Conservation (phyloP, 345 rosid genomes). For the Laguncularia racemosa region DNA sequence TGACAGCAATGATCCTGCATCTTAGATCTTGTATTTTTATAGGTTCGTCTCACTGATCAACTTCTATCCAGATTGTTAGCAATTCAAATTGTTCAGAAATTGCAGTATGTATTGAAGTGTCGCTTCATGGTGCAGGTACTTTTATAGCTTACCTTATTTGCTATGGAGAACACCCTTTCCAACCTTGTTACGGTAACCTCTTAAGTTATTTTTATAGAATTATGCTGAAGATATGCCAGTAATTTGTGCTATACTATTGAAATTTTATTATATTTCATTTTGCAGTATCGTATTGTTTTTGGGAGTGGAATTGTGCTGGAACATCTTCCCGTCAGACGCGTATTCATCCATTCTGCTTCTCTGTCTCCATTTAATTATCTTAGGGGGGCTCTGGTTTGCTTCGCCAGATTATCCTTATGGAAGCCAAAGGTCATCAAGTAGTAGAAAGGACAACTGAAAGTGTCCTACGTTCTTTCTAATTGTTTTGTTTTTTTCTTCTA, state of each 20-base stretch:
- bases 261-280: not conserved
- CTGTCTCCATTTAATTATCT: slow-evolving; percentile 44
- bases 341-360: slow-evolving; percentile 64
- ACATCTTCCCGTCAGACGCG: slow-evolving; percentile 67
- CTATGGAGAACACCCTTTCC: slow-evolving; percentile 77
- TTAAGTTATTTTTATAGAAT: not conserved
- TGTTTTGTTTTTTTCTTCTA: not conserved
- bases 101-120: not conserved
- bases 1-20: too few relatives aligned
- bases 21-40: too few relatives aligned
- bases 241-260: not conserved
- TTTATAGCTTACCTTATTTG: slow-evolving; percentile 74
- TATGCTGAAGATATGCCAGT: not conserved
- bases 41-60: too few relatives aligned
- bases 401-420: slow-evolving; percentile 47
- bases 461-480: not conserved
- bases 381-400: slow-evolving; percentile 69
- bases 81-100: not conserved
- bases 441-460: slow-evolving; percentile 20
- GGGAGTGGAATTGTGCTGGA: slow-evolving; percentile 88
- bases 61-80: not conserved
- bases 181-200: slow-evolving; percentile 52
- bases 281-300: slow-evolving; percentile 56
- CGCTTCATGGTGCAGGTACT: slow-evolving; percentile 51
- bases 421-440: slow-evolving; percentile 7